phyloP scores from a whole-genome alignment of 176 grass and related monocot genomes.

The Oryza brachyantha region DNA sequence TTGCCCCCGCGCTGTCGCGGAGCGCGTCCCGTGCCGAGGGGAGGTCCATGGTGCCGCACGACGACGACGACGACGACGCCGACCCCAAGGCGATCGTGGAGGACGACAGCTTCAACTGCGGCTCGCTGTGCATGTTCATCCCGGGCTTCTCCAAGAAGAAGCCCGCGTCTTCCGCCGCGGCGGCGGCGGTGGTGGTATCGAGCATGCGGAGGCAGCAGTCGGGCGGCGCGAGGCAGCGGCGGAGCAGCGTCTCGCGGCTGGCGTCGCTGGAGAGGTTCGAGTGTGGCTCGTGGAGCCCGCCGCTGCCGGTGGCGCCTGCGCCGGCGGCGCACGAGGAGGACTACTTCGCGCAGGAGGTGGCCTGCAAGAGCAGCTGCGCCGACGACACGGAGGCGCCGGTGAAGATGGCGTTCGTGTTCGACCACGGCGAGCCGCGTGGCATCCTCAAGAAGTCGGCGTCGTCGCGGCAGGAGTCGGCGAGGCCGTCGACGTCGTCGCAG shows the following conservation, averaged over 20 bases:
- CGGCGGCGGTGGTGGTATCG: not conserved
- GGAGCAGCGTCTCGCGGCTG: conserved; percentile 41
- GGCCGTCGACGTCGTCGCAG: conserved; percentile 59
- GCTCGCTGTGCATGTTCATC: conserved; percentile 56
- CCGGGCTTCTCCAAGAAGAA: conserved; percentile 52
- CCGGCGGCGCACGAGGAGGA: not conserved
- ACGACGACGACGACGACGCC: conserved; percentile 29
- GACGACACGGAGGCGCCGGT: conserved; percentile 57
- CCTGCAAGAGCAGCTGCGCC: conserved; percentile 39
- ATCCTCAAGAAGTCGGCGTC: conserved; percentile 72
- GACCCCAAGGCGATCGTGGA: not conserved
- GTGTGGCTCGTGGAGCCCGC: conserved; percentile 60
- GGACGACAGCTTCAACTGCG: conserved; percentile 43
- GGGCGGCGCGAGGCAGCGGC: not conserved
- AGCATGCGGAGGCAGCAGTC: conserved; percentile 35
- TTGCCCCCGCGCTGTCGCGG: conserved; percentile 11
- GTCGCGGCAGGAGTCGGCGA: conserved; percentile 38
- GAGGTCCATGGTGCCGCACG: conserved; percentile 38
- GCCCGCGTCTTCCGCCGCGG: not conserved
- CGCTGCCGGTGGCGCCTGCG: not conserved
- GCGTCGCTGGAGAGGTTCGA: conserved; percentile 61
- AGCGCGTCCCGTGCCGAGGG: conserved; percentile 72
- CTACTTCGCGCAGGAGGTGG: conserved; percentile 37
- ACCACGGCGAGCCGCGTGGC: conserved; percentile 40
- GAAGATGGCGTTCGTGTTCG: conserved; percentile 72